phyloP scores from a whole-genome alignment of 139 green algal species.

The Nannochloris sp. region DNA sequence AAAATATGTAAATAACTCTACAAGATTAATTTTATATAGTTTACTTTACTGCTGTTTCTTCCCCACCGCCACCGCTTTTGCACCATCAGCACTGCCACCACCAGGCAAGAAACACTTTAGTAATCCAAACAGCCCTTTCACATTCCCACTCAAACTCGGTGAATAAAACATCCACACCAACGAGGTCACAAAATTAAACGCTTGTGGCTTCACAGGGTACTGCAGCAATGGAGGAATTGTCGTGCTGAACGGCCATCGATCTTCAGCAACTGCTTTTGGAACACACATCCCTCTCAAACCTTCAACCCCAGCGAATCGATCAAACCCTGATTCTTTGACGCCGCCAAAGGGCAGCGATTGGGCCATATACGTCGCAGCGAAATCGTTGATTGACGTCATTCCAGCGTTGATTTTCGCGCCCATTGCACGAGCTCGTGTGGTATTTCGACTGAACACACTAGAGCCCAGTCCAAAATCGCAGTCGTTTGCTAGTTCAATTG shows the following conservation, averaged over 20 bases:
- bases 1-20: too few relatives aligned
- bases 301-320: constrained; percentile 90
- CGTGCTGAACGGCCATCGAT: constrained; percentile 71
- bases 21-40: neutral
- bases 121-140: constrained; percentile 19
- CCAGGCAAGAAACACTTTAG: constrained; percentile 14
- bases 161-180: constrained; percentile 88
- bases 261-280: constrained; percentile 76
- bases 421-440: constrained; percentile 42
- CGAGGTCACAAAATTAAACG: constrained; percentile 63
- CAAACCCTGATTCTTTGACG: constrained; percentile 93
- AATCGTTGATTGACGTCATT: constrained; percentile 95
- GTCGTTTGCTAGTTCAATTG: constrained; percentile 88
- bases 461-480: constrained; percentile 92
- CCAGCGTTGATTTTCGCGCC: constrained; percentile 60
- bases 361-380: constrained; percentile 94
- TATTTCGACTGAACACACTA: constrained; percentile 70
- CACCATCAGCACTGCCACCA: neutral
- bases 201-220: constrained; percentile 53
- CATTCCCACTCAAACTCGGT: constrained; percentile 24
- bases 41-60: neutral
- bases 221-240: constrained; percentile 83
- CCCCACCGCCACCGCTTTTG: neutral
- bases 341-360: constrained; percentile 97
- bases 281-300: constrained; percentile 85